Evolutionary conservation across 805 yeast genomes (phyloP).

Genomic region (Ogataea pilisensis): DNA sequence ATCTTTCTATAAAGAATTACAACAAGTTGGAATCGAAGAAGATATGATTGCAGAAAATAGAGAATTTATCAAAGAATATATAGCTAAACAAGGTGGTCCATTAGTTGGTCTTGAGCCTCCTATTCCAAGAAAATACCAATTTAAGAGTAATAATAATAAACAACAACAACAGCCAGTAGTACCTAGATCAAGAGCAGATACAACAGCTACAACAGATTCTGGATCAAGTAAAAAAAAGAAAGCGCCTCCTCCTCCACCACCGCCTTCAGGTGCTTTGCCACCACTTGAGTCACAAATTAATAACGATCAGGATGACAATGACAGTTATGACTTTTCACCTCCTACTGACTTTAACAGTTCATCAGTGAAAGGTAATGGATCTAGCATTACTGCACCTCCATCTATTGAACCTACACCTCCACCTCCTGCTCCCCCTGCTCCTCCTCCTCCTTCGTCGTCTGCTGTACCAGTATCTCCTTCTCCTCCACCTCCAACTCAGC

Average conservation of each 20-base stretch:
- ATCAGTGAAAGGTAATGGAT: background rate
- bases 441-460: conserved; percentile 13
- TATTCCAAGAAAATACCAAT: conserved; percentile 58
- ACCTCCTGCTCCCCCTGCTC: conserved; percentile 4
- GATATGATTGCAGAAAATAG: conserved; percentile 87
- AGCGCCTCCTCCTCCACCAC: conserved; percentile 40
- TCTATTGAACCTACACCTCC: conserved; percentile 8
- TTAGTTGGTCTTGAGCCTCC: conserved; percentile 84
- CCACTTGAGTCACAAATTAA: no score
- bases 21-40: conserved; percentile 74
- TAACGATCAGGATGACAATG: conserved; percentile 2
- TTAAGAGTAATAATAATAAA: conserved; percentile 16
- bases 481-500: conserved; percentile 9
- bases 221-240: conserved; percentile 21
- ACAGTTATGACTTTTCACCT: conserved; percentile 20
- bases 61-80: conserved; percentile 76
- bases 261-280: conserved; percentile 21
- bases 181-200: conserved; percentile 5
- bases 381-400: conserved; percentile 11
- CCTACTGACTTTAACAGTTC: conserved; percentile 12
- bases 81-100: conserved; percentile 70
- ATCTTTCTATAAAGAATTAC: conserved; percentile 65
- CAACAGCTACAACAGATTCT: conserved; percentile 9
- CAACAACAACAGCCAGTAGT: conserved; percentile 6
- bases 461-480: conserved; percentile 10